Conservation (phyloP, 331 rosid genomes). For the Malus hybrid region DNA sequence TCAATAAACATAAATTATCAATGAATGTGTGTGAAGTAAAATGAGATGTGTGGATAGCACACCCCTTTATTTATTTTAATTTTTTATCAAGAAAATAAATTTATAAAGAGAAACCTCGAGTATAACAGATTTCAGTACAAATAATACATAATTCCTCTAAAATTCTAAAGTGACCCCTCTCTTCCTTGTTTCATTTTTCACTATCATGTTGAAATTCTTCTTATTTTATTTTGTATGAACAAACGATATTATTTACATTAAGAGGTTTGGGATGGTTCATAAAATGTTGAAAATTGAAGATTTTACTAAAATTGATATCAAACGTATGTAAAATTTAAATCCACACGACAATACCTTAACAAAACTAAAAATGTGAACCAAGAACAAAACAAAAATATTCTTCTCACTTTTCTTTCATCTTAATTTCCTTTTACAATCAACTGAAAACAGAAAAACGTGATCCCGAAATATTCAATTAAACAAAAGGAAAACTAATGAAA, state of each 20-base stretch:
- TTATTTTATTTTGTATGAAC: no score
- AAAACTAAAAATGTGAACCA: background rate
- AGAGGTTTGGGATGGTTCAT: fast-evolving
- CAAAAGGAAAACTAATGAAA: no score
- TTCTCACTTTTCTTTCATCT: background rate
- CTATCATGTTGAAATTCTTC: background rate
- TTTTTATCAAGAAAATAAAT: no score
- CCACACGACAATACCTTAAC: background rate
- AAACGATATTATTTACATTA: no score
- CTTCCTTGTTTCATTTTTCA: background rate
- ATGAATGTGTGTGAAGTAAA: no score
- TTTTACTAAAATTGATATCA: background rate
- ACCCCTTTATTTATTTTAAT: no score
- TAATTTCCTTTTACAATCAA: background rate
- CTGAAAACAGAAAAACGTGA: background rate
- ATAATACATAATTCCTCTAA: background rate
- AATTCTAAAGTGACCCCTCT: no score
- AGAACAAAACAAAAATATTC: background rate
- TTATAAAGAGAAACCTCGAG: no score
- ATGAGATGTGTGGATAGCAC: no score
- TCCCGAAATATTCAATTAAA: background rate
- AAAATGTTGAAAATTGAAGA: background rate
- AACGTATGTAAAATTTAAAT: no score
- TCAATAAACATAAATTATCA: no score
- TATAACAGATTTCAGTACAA: no score